These are phyloP conservation scores for Aspergillus asperescens DNA, from an alignment of 495 filamentous ascomycete species.

Conservation along the genomic window DNA sequence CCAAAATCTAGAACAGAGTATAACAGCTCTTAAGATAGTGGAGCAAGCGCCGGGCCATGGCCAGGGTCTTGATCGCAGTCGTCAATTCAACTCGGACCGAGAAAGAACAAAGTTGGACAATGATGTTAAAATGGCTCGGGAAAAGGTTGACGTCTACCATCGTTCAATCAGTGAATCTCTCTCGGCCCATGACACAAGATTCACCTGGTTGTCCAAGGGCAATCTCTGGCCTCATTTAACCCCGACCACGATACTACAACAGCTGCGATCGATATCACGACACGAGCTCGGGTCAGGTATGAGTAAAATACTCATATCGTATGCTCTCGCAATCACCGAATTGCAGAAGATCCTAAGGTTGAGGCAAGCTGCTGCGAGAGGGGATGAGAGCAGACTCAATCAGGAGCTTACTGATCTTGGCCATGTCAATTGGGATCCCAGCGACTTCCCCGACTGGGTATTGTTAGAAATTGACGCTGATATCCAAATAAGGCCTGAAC, in stretches of 20 bases:
- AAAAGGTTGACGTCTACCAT: not conserved
- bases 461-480: conserved; percentile 60
- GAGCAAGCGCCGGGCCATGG: not conserved
- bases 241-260: not conserved
- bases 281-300: conserved; percentile 13
- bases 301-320: not conserved
- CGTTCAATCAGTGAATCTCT: not conserved
- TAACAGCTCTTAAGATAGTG: not conserved
- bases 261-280: not conserved
- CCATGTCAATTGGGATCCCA: conserved; percentile 49
- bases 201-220: not conserved
- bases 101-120: not conserved
- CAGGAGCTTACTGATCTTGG: conserved; percentile 50
- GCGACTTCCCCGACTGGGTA: conserved; percentile 49
- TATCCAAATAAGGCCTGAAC: conserved; percentile 56
- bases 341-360: conserved; percentile 26
- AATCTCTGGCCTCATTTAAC: conserved; percentile 5
- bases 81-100: not conserved
- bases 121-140: not conserved
- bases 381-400: conserved; percentile 29
- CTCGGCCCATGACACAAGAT: not conserved
- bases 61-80: no score
- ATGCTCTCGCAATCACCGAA: not conserved
- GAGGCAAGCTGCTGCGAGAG: conserved; percentile 26
- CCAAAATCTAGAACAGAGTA: not conserved